phyloP scores from a whole-genome alignment of 2,329 filamentous ascomycete species.

The Beauveria asiatica region DNA sequence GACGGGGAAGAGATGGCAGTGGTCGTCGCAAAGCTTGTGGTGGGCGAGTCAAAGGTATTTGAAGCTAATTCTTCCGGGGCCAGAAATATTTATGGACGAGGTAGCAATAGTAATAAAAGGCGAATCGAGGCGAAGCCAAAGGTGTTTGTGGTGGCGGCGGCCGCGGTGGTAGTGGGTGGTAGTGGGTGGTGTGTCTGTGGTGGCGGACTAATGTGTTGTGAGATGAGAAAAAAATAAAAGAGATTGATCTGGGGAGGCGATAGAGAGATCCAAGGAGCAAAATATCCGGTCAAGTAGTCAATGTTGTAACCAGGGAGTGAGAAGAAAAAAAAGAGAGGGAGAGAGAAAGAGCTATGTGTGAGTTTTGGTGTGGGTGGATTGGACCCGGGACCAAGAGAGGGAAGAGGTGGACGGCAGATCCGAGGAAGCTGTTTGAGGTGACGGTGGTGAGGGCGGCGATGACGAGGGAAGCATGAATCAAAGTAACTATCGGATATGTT shows the following conservation, averaged over 20 bases:
- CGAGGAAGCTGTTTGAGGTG: slow-evolving; percentile 5
- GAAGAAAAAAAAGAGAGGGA: not conserved
- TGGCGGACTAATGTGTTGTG: not conserved
- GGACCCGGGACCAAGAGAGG: slow-evolving; percentile 7
- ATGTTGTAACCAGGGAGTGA: not conserved
- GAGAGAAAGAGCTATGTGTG: slow-evolving; percentile 1
- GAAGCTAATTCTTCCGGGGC: not conserved
- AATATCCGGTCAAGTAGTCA: not conserved
- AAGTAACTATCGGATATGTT: not conserved
- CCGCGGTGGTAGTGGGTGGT: not conserved
- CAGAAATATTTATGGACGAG: not conserved
- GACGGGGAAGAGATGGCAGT: not conserved
- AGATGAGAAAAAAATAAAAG: not conserved
- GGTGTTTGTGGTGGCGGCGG: not conserved
- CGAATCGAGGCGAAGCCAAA: slow-evolving; percentile 7
- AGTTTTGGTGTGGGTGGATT: slow-evolving; percentile 11
- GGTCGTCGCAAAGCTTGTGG: not conserved
- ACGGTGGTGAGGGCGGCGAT: not conserved
- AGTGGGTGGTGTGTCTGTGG: not conserved
- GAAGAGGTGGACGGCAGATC: not conserved
- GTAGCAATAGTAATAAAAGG: not conserved
- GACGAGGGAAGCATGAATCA: not conserved
- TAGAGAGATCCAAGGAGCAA: not conserved
- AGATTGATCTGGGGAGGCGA: not conserved
- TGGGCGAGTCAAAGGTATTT: not conserved